phyloP scores from a whole-genome alignment of 768 basidiomycete species.

The Suillus tomentosus region DNA sequence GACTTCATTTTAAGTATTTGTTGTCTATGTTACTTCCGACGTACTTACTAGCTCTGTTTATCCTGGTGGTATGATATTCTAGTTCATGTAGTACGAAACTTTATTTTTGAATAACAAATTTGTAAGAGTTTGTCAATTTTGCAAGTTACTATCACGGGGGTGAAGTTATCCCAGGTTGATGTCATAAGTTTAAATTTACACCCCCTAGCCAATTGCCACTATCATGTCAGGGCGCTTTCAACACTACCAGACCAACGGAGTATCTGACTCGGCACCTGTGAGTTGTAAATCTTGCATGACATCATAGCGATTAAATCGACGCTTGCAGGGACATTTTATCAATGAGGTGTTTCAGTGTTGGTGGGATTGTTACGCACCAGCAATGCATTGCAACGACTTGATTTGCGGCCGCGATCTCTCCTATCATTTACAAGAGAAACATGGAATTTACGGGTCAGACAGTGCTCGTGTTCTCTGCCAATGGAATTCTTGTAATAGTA shows the following conservation, averaged over 20 bases:
- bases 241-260: too few species aligned
- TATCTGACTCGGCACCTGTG: background rate
- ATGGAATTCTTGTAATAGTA: background rate
- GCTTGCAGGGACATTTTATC: background rate
- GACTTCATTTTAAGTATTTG: background rate
- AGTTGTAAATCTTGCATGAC: too few species aligned
- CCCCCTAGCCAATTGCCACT: too few species aligned
- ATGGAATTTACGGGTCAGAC: background rate
- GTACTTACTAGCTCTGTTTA: background rate
- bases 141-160: background rate
- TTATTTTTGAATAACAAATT: background rate
- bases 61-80: background rate
- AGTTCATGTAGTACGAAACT: background rate
- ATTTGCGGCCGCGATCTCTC: background rate
- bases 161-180: too few species aligned
- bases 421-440: background rate
- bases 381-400: background rate
- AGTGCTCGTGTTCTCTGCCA: accelerated
- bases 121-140: background rate
- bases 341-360: background rate
- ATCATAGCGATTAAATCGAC: background rate
- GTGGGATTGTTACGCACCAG: too few species aligned
- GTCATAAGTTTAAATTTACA: too few species aligned
- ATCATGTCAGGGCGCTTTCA: too few species aligned
- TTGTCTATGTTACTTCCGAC: background rate